Percentiles rank a stretch among this genome's conserved stretches.
Conservation (phyloP, 495 filamentous ascomycete species). For the Lophiostoma macrostomum region DNA sequence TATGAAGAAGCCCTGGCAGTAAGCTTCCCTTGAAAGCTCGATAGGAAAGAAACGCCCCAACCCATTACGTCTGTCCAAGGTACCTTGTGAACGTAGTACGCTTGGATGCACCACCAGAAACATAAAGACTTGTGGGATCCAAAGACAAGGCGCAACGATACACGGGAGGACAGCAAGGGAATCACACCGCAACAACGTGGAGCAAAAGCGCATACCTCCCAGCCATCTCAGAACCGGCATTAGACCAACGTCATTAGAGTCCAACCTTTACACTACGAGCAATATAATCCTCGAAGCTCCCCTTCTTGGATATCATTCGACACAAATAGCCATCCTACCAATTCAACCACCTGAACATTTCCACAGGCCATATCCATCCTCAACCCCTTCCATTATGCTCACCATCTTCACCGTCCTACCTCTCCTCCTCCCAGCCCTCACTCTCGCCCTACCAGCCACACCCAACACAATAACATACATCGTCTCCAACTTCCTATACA, state of each 20-base stretch:
- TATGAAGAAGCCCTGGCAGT: no score
- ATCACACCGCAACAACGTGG: neutral
- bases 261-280: no score
- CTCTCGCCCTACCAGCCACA: no score
- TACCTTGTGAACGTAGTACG: no score
- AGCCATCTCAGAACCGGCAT: neutral
- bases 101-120: no score
- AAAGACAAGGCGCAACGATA: neutral
- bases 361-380: neutral
- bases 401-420: neutral
- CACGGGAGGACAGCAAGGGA: neutral
- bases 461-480: neutral
- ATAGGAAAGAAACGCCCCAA: no score
- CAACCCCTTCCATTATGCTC: neutral
- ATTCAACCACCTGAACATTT: neutral
- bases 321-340: neutral
- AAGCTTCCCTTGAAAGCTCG: no score
- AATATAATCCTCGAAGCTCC: neutral
- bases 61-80: no score
- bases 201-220: neutral
- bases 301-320: neutral
- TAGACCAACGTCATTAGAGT: neutral
- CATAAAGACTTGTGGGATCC: neutral
- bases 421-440: neutral
- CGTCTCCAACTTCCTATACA: neutral